Conservation (phyloP, 1,284 basidiomycete genomes). For the Cutaneotrichosporon sp. region DNA sequence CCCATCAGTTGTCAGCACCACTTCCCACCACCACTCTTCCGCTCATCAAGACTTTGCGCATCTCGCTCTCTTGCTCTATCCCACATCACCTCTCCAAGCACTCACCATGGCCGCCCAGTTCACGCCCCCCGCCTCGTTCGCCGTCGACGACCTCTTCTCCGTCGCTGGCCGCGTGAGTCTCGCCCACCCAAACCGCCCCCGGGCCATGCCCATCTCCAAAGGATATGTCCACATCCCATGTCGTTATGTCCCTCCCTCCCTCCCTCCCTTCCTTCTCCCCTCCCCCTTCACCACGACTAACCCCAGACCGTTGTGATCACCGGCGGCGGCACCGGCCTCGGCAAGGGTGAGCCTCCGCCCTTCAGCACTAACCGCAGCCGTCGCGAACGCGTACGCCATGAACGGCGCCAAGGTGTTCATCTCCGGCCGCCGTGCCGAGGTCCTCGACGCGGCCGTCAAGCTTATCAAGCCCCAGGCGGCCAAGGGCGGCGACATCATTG, state of each 20-base stretch:
- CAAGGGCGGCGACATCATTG: constrained; percentile 26
- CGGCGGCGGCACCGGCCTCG: constrained; percentile 44
- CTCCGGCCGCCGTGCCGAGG: constrained; percentile 49
- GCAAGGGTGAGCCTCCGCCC: constrained; percentile 29
- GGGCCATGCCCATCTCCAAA: too few relatives aligned
- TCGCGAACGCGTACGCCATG: constrained; percentile 44
- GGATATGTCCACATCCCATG: too few relatives aligned
- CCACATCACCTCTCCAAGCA: neutral
- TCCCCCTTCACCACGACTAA: neutral
- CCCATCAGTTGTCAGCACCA: neutral
- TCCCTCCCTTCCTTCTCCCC: too few relatives aligned
- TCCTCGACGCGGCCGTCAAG: constrained; percentile 42
- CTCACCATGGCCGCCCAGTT: neutral
- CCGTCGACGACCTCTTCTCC: constrained; percentile 32
- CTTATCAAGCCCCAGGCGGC: constrained; percentile 34
- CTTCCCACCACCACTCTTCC: neutral
- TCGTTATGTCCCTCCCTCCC: too few relatives aligned
- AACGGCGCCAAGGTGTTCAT: constrained; percentile 55
- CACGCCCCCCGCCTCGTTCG: constrained; percentile 21
- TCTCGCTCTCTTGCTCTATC: neutral
- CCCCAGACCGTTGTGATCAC: constrained; percentile 31
- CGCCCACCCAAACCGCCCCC: too few relatives aligned
- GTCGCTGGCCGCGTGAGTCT: constrained; percentile 29
- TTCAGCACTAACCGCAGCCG: constrained; percentile 25
- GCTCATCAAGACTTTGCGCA: neutral